Conservation (phyloP, 805 yeast species). For the Saturnispora ahearnii region DNA sequence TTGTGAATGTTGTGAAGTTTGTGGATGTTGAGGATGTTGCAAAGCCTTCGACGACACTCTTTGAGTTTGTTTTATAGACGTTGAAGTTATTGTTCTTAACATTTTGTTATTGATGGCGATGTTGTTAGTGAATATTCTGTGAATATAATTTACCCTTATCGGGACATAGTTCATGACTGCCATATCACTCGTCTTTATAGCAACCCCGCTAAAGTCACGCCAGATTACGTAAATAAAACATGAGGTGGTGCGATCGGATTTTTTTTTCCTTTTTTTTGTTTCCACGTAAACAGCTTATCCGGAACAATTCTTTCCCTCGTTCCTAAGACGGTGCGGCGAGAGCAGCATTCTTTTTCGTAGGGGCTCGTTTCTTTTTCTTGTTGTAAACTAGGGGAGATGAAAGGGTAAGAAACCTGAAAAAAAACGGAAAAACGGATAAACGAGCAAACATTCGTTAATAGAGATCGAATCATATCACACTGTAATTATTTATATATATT, state of each 20-base stretch:
- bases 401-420: no score
- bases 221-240: conserved; percentile 9
- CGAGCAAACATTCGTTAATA: no score
- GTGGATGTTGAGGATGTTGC: conserved; percentile 18
- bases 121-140: neutral
- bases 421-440: no score
- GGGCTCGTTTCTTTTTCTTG: no score
- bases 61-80: conserved; percentile 27
- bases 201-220: conserved; percentile 10
- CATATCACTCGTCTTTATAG: neutral
- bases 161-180: neutral
- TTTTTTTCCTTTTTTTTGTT: neutral
- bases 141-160: neutral
- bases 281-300: neutral
- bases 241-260: conserved; percentile 6
- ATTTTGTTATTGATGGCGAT: conserved; percentile 9
- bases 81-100: conserved; percentile 26
- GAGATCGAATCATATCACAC: no score
- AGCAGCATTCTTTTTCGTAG: no score
- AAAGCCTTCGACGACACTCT: conserved; percentile 27
- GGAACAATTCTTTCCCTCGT: neutral
- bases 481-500: no score
- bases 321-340: neutral
- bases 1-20: neutral
- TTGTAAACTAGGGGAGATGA: no score